Percentiles rank a stretch among this genome's conserved stretches.
Conservation (phyloP, 192 early-diverging fungal genomes). For the Coemansia sp. region DNA sequence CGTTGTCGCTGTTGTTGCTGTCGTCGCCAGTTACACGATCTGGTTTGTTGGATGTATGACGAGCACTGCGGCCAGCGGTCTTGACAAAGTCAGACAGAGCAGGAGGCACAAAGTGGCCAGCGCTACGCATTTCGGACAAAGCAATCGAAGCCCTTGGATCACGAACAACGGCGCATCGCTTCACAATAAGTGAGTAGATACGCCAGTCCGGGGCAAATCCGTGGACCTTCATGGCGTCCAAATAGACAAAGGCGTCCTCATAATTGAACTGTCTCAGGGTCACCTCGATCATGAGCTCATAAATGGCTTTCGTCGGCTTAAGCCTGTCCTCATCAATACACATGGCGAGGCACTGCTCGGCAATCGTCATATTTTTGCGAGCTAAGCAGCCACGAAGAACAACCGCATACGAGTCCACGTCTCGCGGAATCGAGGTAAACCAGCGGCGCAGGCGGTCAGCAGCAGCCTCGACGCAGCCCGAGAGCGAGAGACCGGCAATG, state of each 20-base stretch:
- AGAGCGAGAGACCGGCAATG: constrained; percentile 35
- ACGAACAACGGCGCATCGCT: constrained; percentile 57
- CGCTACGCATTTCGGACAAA: constrained; percentile 63
- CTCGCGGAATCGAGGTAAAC: constrained; percentile 25
- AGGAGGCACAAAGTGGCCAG: constrained; percentile 53
- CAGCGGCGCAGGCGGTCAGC: constrained; percentile 25
- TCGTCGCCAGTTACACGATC: background rate
- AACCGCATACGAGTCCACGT: constrained; percentile 58
- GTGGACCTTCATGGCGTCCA: constrained; percentile 68
- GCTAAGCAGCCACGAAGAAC: constrained; percentile 56
- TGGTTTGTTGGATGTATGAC: background rate
- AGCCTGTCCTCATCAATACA: constrained; percentile 53
- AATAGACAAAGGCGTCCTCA: constrained; percentile 72
- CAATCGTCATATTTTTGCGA: constrained; percentile 55
- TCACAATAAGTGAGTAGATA: constrained; percentile 56
- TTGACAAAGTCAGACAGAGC: constrained; percentile 33
- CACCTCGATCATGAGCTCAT: constrained; percentile 58
- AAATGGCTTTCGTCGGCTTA: constrained; percentile 54
- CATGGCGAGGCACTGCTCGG: constrained; percentile 51
- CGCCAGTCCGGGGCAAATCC: constrained; percentile 57
- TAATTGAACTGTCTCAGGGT: constrained; percentile 60
- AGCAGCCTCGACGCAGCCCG: constrained; percentile 17
- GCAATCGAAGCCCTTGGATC: constrained; percentile 62
- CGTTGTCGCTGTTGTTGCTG: background rate
- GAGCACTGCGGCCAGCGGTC: constrained; percentile 26